These are phyloP conservation scores for Amanita pallidorosea DNA, from an alignment of 768 basidiomycete genomes.

Conservation along the genomic window DNA sequence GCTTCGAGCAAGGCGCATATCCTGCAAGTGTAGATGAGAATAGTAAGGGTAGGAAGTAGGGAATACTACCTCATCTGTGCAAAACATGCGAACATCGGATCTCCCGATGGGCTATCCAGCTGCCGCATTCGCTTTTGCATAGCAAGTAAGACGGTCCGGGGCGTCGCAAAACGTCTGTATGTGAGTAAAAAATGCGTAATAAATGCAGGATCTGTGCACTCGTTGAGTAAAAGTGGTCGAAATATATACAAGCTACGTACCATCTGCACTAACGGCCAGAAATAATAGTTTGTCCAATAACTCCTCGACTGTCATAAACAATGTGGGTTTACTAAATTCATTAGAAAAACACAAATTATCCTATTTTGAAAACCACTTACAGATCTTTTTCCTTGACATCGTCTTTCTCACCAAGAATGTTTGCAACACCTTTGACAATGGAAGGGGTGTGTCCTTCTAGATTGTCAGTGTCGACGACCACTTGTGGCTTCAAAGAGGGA, in stretches of 20 bases:
- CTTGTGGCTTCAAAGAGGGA: background rate
- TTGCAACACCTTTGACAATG: background rate
- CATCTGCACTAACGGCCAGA: slow-evolving; percentile 76
- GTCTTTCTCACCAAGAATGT: slow-evolving; percentile 17
- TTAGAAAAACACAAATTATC: slow-evolving; percentile 5
- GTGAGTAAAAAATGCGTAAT: slow-evolving; percentile 76
- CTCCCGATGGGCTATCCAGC: slow-evolving; percentile 58
- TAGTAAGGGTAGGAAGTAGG: slow-evolving; percentile 1
- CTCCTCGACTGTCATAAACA: slow-evolving; percentile 71
- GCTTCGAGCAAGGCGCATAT: slow-evolving; percentile 71
- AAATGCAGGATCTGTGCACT: slow-evolving; percentile 54
- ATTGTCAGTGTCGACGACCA: background rate
- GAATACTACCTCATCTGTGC: slow-evolving; percentile 69
- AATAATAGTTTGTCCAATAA: slow-evolving; percentile 76
- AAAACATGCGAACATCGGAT: slow-evolving; percentile 81
- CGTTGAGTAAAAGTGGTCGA: slow-evolving; percentile 3
- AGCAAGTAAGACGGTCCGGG: slow-evolving; percentile 68
- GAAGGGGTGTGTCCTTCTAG: background rate
- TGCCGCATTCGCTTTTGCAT: slow-evolving; percentile 84
- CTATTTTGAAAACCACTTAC: slow-evolving; percentile 24
- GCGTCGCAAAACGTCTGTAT: slow-evolving; percentile 74
- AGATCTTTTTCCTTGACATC: slow-evolving; percentile 31
- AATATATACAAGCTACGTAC: slow-evolving; percentile 22
- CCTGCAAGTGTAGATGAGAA: slow-evolving; percentile 24
- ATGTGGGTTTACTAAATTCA: slow-evolving; percentile 36